Evolutionary conservation across 345 rosid species (phyloP).

Genomic region (Tarenaya hassleriana): DNA sequence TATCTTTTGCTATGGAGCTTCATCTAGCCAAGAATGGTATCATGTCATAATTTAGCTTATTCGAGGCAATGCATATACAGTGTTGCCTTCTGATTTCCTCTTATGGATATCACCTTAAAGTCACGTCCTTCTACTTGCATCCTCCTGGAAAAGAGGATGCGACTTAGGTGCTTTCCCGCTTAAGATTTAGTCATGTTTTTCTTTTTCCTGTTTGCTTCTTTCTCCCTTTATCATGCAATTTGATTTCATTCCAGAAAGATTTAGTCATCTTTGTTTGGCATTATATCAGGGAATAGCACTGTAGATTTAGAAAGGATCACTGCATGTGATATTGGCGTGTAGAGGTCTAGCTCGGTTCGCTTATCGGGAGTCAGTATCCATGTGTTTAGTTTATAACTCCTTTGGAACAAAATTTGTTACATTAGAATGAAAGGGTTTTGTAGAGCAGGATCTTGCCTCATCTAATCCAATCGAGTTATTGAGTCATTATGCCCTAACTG

Average conservation of each 20-base stretch:
- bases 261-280: neutral
- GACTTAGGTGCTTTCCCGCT: neutral
- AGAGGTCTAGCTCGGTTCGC: too few relatives aligned
- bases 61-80: neutral
- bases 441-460: too few relatives aligned
- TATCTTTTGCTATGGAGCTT: neutral
- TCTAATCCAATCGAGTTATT: too few relatives aligned
- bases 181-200: neutral
- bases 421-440: too few relatives aligned
- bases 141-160: neutral
- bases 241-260: neutral
- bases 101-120: neutral
- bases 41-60: constrained; percentile 1
- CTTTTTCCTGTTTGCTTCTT: neutral
- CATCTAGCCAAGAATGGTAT: neutral
- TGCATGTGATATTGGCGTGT: too few relatives aligned
- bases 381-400: too few relatives aligned
- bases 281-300: neutral
- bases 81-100: neutral
- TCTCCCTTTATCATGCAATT: neutral
- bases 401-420: too few relatives aligned
- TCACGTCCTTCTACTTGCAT: constrained; percentile 2
- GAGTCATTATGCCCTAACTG: too few relatives aligned
- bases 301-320: too few relatives aligned
- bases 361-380: too few relatives aligned